Conservation (phyloP, 2,329 filamentous ascomycete species). For the Colletotrichum caudatum region DNA sequence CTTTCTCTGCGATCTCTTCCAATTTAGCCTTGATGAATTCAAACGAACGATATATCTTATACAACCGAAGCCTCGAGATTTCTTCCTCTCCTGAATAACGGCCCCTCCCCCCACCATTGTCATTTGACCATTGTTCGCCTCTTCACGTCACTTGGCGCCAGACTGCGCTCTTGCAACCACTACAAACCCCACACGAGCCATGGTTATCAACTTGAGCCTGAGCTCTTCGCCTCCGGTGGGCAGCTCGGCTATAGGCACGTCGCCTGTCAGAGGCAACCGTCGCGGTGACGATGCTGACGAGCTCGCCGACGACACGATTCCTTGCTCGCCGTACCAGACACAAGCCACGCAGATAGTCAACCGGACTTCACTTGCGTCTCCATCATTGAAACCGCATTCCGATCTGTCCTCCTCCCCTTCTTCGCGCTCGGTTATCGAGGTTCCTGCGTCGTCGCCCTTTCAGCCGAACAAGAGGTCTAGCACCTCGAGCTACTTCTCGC, state of each 20-base stretch:
- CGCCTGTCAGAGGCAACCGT: conserved; percentile 18
- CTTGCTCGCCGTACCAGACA: conserved; percentile 58
- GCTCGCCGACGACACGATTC: conserved; percentile 59
- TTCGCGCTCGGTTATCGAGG: conserved; percentile 71
- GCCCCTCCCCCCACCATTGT: conserved; percentile 2
- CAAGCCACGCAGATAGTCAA: conserved; percentile 63
- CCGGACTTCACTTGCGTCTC: conserved; percentile 51
- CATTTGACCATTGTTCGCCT: conserved; percentile 16
- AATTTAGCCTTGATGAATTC: neutral
- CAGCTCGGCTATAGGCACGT: conserved; percentile 7
- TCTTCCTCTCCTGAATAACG: neutral
- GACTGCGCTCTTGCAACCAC: neutral
- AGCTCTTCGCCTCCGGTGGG: conserved; percentile 34
- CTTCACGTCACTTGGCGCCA: neutral
- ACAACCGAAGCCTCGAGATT: neutral
- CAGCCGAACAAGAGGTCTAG: conserved; percentile 48
- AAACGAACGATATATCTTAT: neutral
- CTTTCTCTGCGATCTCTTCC: conserved; percentile 3
- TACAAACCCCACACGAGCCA: conserved; percentile 5
- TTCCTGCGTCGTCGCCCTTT: conserved; percentile 88
- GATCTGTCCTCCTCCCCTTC: conserved; percentile 57
- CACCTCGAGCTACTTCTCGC: conserved; percentile 52
- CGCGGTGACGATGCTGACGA: conserved; percentile 58
- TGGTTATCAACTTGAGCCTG: conserved; percentile 26
- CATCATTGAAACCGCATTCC: conserved; percentile 43